Evolutionary conservation across 805 yeast species (phyloP).

Genomic region (Ogataea philodendri): DNA sequence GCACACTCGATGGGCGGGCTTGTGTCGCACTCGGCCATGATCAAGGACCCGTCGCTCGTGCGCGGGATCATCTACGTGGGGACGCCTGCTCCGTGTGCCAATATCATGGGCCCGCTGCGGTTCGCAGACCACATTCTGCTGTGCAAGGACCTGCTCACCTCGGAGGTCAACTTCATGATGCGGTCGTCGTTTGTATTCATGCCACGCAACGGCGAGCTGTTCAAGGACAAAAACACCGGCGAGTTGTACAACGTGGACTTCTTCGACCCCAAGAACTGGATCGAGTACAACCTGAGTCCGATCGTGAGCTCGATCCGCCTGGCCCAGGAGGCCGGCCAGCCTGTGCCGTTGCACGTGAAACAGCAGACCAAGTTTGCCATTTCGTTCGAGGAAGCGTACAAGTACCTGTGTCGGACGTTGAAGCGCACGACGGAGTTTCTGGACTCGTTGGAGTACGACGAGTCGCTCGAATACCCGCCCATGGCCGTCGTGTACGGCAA

Average conservation of each 20-base stretch:
- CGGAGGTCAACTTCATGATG: constrained; percentile 85
- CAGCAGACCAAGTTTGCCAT: constrained; percentile 34
- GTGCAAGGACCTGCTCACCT: constrained; percentile 70
- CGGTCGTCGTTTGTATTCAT: constrained; percentile 77
- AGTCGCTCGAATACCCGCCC: constrained; percentile 66
- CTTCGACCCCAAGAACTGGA: constrained; percentile 81
- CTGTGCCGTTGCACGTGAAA: constrained; percentile 16
- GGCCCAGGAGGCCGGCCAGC: constrained; percentile 29
- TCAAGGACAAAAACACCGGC: constrained; percentile 58
- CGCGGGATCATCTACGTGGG: constrained; percentile 82
- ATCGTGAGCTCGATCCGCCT: constrained; percentile 47
- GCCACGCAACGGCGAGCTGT: constrained; percentile 73
- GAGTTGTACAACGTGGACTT: constrained; percentile 66
- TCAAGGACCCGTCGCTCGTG: constrained; percentile 61
- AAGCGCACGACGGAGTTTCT: constrained; percentile 56
- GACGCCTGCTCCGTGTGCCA: constrained; percentile 78
- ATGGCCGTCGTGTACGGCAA: constrained; percentile 79
- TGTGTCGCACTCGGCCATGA: constrained; percentile 76
- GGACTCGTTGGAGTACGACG: constrained; percentile 52
- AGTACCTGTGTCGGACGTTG: constrained; percentile 62
- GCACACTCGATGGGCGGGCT: constrained; percentile 97
- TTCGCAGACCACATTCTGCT: constrained; percentile 78
- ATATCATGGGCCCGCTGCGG: constrained; percentile 81
- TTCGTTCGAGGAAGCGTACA: constrained; percentile 57
- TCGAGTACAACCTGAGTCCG: constrained; percentile 70